Base-by-base conservation (phyloP, 2,329 filamentous ascomycete species). In the Cryphonectria parasitica region DNA sequence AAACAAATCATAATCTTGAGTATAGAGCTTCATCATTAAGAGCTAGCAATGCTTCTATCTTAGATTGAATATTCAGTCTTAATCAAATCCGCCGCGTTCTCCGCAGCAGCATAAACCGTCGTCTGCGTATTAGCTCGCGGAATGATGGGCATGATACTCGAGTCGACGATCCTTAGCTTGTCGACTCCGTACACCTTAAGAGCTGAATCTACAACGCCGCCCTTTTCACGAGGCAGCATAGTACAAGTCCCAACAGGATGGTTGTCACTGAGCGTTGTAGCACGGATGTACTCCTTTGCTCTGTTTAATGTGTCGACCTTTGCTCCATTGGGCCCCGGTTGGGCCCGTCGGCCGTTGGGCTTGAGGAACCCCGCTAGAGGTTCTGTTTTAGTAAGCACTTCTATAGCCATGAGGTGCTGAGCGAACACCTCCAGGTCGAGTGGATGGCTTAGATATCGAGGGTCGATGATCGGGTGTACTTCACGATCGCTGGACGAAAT, bases 391-490 rank as follows among this genome's bases (percentile, higher is more conserved):
- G 71, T 67, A 8, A 77, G 67, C 11, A 66, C 64, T 67, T 75
- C 81, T 22, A 83, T 78, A 70, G 82, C 80, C 34, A 80, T 82
- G 3, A 83, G 78, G 8, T 80, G 79, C 39, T 79, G 78, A 0
- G 80, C 80, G 28, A 86, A 81, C 3, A 78, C 83, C 77, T 88
- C 86, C 62, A 89, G 77, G 74, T 89, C 87, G 39, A 87, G 80
- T 3, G 87, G 84, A 71, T 88, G 78, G 4, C 82, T 84, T 74
- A 89, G 84, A 79, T 83, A 89, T 31, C 83, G 83, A 25, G 86
- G 85, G 70, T 89, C 84, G 73, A 89, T 87, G 17, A 83, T 80
- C 0, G 84, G 82, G 39, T 82, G 77, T 13, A 82, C 82, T 11
- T 77, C 75, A 3, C 82, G 77, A 52, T 84, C 80, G 1, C 80